Evolutionary conservation across 2,329 filamentous ascomycete genomes (phyloP).

Genomic region (Penicillium sp.): DNA sequence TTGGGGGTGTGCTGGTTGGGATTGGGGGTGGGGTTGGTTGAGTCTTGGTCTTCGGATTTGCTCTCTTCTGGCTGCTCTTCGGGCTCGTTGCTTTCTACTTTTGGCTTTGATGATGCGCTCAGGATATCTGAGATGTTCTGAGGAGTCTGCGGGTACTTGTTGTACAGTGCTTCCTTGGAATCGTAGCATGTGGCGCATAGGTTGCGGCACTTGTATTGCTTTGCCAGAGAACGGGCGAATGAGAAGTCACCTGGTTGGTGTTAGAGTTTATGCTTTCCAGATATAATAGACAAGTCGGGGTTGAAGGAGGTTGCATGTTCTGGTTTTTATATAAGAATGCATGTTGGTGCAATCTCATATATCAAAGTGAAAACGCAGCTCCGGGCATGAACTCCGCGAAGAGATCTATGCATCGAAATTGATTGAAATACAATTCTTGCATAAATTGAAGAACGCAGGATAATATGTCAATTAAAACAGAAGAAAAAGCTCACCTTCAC

Average conservation of each 20-base stretch:
- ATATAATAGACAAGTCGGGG: background rate
- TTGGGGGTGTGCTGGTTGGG: constrained; percentile 15
- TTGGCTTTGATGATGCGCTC: constrained; percentile 13
- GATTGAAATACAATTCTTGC: background rate
- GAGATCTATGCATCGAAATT: background rate
- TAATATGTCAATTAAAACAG: constrained; percentile 4
- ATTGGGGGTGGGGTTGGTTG: background rate
- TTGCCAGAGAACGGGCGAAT: constrained; percentile 45
- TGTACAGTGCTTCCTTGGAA: constrained; percentile 50
- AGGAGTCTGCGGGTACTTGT: constrained; percentile 72
- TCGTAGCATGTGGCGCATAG: constrained; percentile 49
- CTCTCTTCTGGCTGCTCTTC: constrained; percentile 1
- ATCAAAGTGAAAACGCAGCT: background rate
- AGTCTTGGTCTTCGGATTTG: background rate
- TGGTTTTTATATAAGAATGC: background rate
- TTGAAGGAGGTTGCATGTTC: background rate
- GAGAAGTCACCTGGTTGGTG: constrained; percentile 40
- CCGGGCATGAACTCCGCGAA: background rate
- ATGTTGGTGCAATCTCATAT: background rate
- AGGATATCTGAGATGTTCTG: constrained; percentile 54
- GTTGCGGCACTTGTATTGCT: constrained; percentile 41
- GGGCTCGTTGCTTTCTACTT: background rate
- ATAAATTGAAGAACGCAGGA: constrained; percentile 2
- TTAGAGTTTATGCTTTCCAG: background rate
- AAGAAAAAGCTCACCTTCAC: constrained; percentile 40